Evolutionary conservation across 495 filamentous ascomycete species (phyloP), one percentile per base, ranked within the genome.

Genomic region (Usnea hakonensis): DNA sequence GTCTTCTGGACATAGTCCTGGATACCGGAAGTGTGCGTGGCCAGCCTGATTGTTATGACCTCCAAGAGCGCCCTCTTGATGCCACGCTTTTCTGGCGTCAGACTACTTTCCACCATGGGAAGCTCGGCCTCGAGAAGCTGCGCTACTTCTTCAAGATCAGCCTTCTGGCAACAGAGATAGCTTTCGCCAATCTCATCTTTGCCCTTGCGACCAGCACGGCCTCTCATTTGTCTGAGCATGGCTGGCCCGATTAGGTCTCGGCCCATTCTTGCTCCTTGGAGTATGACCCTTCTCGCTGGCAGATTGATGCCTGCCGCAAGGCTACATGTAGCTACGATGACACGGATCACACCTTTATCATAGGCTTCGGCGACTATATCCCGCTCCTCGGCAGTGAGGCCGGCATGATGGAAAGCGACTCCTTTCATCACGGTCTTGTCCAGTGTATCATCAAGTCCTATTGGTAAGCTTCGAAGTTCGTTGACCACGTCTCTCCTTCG

Each of bases 261-360:
- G 11, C 90, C 90, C 89, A 91, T 91, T 19, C 86, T 78, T 35
- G 91, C 89, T 32, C 84, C 85, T 68, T 90, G 86, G 35, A 94
- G 81, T 41, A 94, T 90, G 5, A 94, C 90, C 65, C 90, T 76
- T 64, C 90, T 76, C 14, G 90, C 90, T 3, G 81, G 83, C 46
- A 90, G 77, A 72, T 94, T 94, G 48, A 94, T 88, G 16, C 90
- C 90, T 43, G 90, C 89, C n/a, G 90, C 89, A 61, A 94, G 83
- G 64, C 87, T 90, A 62, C 88, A 90, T 17, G 90, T 94, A 23
- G 90, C 90, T 19, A 90, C 87, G 40, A 91, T 85, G 1, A 90
- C 83, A 65, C 84, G 89, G 35, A 94, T 65, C 5, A 80, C 73
- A 1, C 90, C 88, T 36, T 76, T 73, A 67, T 92, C 87, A 65